Evolutionary conservation across 306 rosid genomes (phyloP), one percentile per base, ranked within the genome.

Genomic region (Dryas alaskensis): DNA sequence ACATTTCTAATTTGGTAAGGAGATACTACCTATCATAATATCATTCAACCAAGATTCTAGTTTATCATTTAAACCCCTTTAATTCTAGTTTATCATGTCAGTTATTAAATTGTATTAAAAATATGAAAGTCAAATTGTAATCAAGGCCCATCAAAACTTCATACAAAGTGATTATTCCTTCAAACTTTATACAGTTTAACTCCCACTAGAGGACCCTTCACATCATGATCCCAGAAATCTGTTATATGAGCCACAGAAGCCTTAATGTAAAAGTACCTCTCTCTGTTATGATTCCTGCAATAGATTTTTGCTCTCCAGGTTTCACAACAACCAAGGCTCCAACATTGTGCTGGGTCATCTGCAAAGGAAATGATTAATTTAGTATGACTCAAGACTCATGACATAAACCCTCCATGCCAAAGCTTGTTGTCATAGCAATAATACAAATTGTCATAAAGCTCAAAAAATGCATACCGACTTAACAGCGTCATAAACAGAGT

Each of bases 281-380:
- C 82, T 92, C 99, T 53, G 99, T 95, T 60, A 95, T 90, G 77
- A 95, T 95, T 82, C 99, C 99, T 5, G 97, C 99, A 54, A 90
- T 65, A 62, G 96, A 76, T 22, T 88, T 83, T 60, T 88, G 70
- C 75, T 71, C 96, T 59, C 80, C 97, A 6, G 97, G 87, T 84
- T 95, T 95, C 83, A 95, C 96, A 12, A 95, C 99, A 73, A 95
- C 92, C 85, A 95, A 82, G 61, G 99, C 99, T 76, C 99, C 99
- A 76, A 92, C 99, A 52, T 95, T 95, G 87, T 92, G 89, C 70
- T 95, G 98, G 60, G 96, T 95, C 99, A 95, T 95, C 99, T 92
- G 89, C 65, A 73, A 80, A 43, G 74, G 72, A 65, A 65, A 69
- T 7, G 16, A 65, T 11, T 62, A 39, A 76, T 16, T 51, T 22